Conservation (phyloP, 2,329 filamentous ascomycete genomes). For the Fusarium neocosmosporiellum region DNA sequence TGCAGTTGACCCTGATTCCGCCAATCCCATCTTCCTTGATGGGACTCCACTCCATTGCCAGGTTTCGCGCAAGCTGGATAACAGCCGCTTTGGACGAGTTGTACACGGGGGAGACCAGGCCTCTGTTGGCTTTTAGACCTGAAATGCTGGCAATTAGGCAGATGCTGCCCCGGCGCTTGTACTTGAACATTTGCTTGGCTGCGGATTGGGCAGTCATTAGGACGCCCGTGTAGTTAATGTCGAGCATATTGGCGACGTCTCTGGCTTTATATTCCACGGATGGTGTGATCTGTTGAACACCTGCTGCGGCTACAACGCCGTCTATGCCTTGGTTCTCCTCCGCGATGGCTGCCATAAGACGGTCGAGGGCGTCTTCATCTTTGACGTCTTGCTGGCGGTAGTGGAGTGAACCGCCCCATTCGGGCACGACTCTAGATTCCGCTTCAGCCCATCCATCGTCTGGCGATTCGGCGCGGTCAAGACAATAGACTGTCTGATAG, state of each 20-base stretch:
- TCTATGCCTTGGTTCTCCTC: constrained; percentile 71
- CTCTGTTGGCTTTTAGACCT: constrained; percentile 64
- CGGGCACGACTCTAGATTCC: constrained; percentile 69
- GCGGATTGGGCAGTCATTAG: constrained; percentile 33
- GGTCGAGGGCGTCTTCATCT: constrained; percentile 68
- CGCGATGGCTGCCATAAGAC: constrained; percentile 68
- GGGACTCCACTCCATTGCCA: constrained; percentile 72
- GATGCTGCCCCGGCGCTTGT: constrained; percentile 64
- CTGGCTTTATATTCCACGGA: constrained; percentile 73
- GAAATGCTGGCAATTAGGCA: constrained; percentile 69
- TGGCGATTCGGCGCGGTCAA: constrained; percentile 64
- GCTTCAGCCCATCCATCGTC: constrained; percentile 69
- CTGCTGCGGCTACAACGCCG: constrained; percentile 76
- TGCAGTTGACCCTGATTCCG: constrained; percentile 75
- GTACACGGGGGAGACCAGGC: constrained; percentile 74
- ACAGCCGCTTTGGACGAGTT: constrained; percentile 75
- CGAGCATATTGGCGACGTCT: constrained; percentile 70
- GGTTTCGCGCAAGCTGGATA: constrained; percentile 69
- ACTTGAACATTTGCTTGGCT: constrained; percentile 70
- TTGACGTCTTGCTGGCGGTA: constrained; percentile 77
- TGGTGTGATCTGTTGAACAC: constrained; percentile 74
- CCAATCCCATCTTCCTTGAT: constrained; percentile 53
- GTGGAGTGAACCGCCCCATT: constrained; percentile 71
- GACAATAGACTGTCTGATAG: constrained; percentile 61
- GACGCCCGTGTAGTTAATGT: constrained; percentile 74